Base-by-base conservation (phyloP, 2,329 filamentous ascomycete genomes). In the Ophiocordyceps unilateralis region DNA sequence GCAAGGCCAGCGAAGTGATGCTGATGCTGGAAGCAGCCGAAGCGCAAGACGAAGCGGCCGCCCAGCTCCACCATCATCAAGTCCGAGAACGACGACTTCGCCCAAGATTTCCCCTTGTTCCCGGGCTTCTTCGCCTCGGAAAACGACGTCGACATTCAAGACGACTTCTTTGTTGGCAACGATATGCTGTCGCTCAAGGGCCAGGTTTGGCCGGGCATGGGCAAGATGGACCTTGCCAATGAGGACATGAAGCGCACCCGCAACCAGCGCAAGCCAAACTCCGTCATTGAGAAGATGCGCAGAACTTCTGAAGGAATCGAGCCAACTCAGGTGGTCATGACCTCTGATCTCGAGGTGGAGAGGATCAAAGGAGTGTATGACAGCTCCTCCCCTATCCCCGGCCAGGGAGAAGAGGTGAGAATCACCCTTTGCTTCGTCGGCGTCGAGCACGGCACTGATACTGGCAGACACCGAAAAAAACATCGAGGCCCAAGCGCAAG, bases 191-290 rank as follows among this genome's bases (percentile, higher is more conserved):
- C 58, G 11, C 67, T 87, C 43, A 88, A 88, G 57, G 83, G 83
- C 2, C 65, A 79, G n/a, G 65, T 76, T 40, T 86, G 78, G 69
- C 78, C 80, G 3, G 83, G 83, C 17, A 88, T 88, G 83, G 73
- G 75, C 43, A 69, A 85, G n/a, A 87, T 88, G 55, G 83, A 89
- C 58, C 77, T 83, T 43, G 83, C 83, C 5, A 83, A 79, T 5
- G 71, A 77, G 15, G 74, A 81, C 47, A 81, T 83, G 69, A 80
- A 76, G 51, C 72, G 78, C 39, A 83, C 76, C 62, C 70, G 83
- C 42, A 88, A 88, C 55, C 83, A 89, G 59, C 77, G 81, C 52
- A 89, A 89, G 58, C 75, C 80, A 43, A 69, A 67, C n/a, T 78
- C 76, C 1, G 77, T 85, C n/a, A 63, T 86, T 20, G 67, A 74